Conservation (phyloP, 495 filamentous ascomycete species). For the Xylaria curta region DNA sequence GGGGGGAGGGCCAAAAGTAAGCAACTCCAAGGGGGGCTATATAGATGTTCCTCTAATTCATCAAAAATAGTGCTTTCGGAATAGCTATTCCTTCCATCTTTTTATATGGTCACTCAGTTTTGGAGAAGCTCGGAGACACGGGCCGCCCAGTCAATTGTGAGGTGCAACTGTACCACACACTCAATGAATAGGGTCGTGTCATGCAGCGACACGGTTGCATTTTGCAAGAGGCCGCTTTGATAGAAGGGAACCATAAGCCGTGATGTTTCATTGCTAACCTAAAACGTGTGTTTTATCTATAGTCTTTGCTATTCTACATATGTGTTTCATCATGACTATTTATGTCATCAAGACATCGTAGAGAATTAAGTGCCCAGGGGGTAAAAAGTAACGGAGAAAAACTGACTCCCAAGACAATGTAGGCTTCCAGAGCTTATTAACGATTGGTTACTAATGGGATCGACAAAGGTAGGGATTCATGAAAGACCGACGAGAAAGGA, state of each 20-base stretch:
- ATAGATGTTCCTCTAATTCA: not conserved
- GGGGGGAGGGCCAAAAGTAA: constrained; percentile 15
- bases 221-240: not conserved
- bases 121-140: not conserved
- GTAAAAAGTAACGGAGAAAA: not conserved
- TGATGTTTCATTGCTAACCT: constrained; percentile 23
- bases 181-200: not conserved
- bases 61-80: not conserved
- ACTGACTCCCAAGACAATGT: not conserved
- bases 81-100: not conserved
- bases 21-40: not conserved
- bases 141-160: not conserved
- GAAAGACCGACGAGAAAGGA: not conserved
- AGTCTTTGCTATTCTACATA: constrained; percentile 17
- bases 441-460: not conserved
- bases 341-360: constrained; percentile 18
- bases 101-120: not conserved
- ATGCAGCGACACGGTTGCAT: not conserved
- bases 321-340: not conserved
- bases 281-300: constrained; percentile 29
- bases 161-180: not conserved
- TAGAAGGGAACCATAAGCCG: not conserved
- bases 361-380: not conserved
- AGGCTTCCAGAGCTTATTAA: constrained; percentile 17
- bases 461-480: not conserved